Evolutionary conservation across 768 basidiomycete species (phyloP), one percentile per base, ranked within the genome.

Genomic region (Rhodotorula diobovata): DNA sequence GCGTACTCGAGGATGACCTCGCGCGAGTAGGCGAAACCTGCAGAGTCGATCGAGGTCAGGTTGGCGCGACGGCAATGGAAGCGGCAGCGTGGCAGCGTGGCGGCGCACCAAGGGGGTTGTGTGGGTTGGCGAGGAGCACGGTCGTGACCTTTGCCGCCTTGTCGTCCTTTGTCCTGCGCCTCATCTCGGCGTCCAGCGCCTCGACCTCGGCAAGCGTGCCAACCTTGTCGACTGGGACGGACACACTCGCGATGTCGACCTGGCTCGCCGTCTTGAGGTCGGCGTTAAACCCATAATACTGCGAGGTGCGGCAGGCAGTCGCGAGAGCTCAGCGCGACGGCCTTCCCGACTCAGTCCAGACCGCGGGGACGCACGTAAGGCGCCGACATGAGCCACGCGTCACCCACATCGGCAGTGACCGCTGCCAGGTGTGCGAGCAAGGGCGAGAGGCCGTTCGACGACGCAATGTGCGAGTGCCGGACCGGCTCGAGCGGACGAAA

Each of bases 21-120:
- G 25, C 39, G 67, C n/a, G 65, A 48, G 61, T 73, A 73, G 66
- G 66, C 68, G 58, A 72, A 65, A 8, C 70, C 68, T 70, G 46
- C 39, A 28, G 34, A 4, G 0, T 23, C 9, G 9, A 2, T 18
- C 15, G 16, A 8, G 41, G 30, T 50, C 48, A 50, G 48, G 3
- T 9, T 6, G 8, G 48, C 10, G 48, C 48, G 46, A 21, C 46
- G 10, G 8, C 9, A 23, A 9, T 25, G 9, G 46, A 23, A 21
- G 28, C 7, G 28, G 20, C 21, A 20, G 18, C 2, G 34, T 16
- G 23, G n/a, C 39, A 16, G 43, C 34, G 16, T 6, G 11, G 39
- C 21, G 23, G 25, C 64, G 30, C 34, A 62, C 70, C 72, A 3
- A 69, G 67, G 14, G 72, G 72, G 59, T 73, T 73, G 43, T 66